Evolutionary conservation across 2,329 filamentous ascomycete species (phyloP), one percentile per base, ranked within the genome.

Genomic region (Sporothrix dimorphospora): DNA sequence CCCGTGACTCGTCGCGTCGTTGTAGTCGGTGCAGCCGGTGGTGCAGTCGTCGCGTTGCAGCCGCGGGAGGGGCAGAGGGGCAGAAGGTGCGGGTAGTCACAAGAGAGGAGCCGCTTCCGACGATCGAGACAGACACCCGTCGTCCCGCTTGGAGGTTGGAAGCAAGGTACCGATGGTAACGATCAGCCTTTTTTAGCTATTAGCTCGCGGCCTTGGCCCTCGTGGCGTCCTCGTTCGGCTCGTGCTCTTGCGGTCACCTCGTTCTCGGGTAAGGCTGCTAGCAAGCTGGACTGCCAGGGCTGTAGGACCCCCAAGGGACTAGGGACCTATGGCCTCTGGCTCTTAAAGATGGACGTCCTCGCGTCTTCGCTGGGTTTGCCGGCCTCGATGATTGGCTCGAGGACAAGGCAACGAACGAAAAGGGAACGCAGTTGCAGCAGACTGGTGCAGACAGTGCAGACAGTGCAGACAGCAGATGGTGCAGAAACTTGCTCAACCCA

Each of bases 401-500:
- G 24, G 24, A 49, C 42, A 19, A 49, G 45, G 24, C 63, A 42
- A 42, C 57, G 57, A 63, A 24, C 8, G 24, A 47, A n/a, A 65
- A n/a, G 12, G 61, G 24, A 38, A 27, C 59, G 59, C 21, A 38
- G 38, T 45, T 65, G 59, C 38, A 45, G 55, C 53, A 57, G 55
- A 40, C 12, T 6, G 45, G 16, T 47, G 21, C 51, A 55, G 51
- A 55, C 1, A 11, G 55, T 8, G 59, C 38, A 24, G 12, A 49
- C 19, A 51, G 38, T 55, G 66, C n/a, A 34, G 47, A 66, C 19
- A n/a, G n/a, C n/a, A n/a, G n/a, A n/a, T n/a, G 27, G 24, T n/a
- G 59, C 72, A 73, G 63, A 71, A 73, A 73, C 72, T 69, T 73
- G 72, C 72, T 73, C 72, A 73, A 61, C 59, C 30, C 19, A 21